phyloP scores from a whole-genome alignment of 495 filamentous ascomycete genomes.

The Sordaria brevicollis region DNA sequence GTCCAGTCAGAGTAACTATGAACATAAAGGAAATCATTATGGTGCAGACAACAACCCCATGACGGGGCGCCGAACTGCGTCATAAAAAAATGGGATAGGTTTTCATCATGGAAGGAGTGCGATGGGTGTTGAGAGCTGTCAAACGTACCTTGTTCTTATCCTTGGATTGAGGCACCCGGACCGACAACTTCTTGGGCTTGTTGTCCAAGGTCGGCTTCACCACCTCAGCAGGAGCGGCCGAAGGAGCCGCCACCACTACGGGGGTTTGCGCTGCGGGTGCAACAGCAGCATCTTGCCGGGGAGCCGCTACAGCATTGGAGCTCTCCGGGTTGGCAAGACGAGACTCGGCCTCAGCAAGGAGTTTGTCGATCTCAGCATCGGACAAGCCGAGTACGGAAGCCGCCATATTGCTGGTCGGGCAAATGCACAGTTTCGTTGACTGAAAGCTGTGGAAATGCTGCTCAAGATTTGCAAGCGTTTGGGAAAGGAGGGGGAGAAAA shows the following conservation, averaged over 20 bases:
- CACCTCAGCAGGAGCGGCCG: conserved; percentile 13
- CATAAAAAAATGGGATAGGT: conserved; percentile 27
- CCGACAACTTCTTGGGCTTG: conserved; percentile 24
- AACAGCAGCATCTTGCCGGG: background rate
- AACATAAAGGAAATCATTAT: conserved; percentile 60
- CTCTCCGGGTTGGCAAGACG: conserved; percentile 16
- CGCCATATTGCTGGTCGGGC: conserved; percentile 8
- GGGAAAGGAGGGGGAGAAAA: background rate
- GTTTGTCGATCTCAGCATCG: conserved; percentile 20
- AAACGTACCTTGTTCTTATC: conserved; percentile 31
- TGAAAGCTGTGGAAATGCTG: background rate
- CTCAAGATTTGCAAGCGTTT: background rate
- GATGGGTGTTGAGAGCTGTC: background rate
- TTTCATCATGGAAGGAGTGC: conserved; percentile 27
- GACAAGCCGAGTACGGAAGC: conserved; percentile 9
- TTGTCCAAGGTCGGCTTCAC: conserved; percentile 9
- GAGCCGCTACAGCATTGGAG: conserved; percentile 4
- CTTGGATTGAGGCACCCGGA: conserved; percentile 30
- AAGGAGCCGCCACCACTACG: conserved; percentile 2
- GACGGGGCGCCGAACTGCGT: conserved; percentile 36
- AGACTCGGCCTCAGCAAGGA: conserved; percentile 22
- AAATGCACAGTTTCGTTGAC: background rate
- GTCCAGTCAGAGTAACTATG: conserved; percentile 99
- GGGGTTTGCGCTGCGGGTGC: conserved; percentile 2
- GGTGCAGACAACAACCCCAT: conserved; percentile 30